Evolutionary conservation across 371 early-diverging fungal species (phyloP), one percentile per base, ranked within the genome.

Genomic region (Lichtheimia ramosa): DNA sequence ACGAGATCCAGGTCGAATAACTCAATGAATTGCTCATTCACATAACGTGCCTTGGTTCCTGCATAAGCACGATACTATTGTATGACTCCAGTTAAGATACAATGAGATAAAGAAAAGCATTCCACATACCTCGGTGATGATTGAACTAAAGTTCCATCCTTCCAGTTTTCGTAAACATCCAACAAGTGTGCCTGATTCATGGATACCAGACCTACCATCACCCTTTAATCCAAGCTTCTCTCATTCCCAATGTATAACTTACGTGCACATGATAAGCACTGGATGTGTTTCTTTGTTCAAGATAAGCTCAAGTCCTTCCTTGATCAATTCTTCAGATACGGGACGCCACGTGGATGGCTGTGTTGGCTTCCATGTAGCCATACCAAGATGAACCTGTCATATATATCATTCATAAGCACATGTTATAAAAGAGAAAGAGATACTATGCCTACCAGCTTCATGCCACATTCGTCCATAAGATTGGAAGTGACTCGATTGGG

Each of bases 121-220:
- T 43, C n/a, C 18, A 25, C 16, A 59, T 80, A 87, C 90, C 83
- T 95, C 96, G n/a, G 86, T 89, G 43, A 95, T 84, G 59, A 96
- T 97, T 0, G 96, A 92, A 62, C 92, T 96, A 63, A 97, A 96
- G 69, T 95, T 96, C 97, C 96, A 97, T 18, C 89, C 83, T 69
- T 96, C 96, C 59, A 97, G 70, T 58, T 92, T 94, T 39, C 98
- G 83, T 57, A 98, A 72, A 62, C 98, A 98, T 5, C 97, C 98
- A 28, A 98, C 85, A 39, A 97, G 77, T 3, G 89, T 89, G 5
- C 87, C 86, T 14, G 87, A 86, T 65, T 87, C 87, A 59, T 89
- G 89, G 23, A 95, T 86, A 10, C 97, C 97, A 54, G 89, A 83
- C 2, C 85, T 86, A 50, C 24, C 15, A 23, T 48, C 14, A 43